A percentile compares a stretch with the other conserved stretches of the same genome.
phyloP scores from a whole-genome alignment of 78 protist genomes.

The Polysphondylium violaceum region DNA sequence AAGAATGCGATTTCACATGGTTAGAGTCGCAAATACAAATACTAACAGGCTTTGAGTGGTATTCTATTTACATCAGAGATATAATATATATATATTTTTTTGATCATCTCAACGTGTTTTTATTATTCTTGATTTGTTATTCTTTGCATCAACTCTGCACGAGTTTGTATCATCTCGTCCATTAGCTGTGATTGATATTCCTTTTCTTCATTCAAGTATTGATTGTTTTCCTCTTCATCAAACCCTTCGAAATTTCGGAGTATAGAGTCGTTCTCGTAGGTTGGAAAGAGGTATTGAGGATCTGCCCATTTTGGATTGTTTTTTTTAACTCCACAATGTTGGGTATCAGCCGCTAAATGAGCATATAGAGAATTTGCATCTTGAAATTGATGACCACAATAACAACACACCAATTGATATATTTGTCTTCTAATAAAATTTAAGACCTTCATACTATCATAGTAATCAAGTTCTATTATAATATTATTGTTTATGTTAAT shows the following conservation, averaged over 20 bases:
- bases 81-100: not conserved
- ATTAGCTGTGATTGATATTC: constrained; percentile 43
- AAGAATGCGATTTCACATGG: too few relatives aligned
- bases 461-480: constrained; percentile 57
- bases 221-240: constrained; percentile 49
- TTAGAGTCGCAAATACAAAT: too few relatives aligned
- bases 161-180: constrained; percentile 19
- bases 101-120: not conserved
- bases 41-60: too few relatives aligned
- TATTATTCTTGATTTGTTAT: not conserved
- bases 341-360: not conserved
- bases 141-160: constrained; percentile 17
- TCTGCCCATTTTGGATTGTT: constrained; percentile 58
- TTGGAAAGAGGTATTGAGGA: constrained; percentile 62
- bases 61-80: too few relatives aligned
- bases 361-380: not conserved
- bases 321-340: constrained; percentile 22
- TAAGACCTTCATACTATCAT: constrained; percentile 36
- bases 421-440: constrained; percentile 66
- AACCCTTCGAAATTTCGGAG: constrained; percentile 51
- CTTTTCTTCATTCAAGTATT: constrained; percentile 17
- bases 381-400: constrained; percentile 25
- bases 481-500: not conserved
- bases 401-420: constrained; percentile 30
- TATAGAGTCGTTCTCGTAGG: constrained; percentile 64